A percentile compares a stretch with the other conserved stretches of the same genome.
phyloP scores from a whole-genome alignment of 352 stramenopile genomes.

The Pythium brachiatum region DNA sequence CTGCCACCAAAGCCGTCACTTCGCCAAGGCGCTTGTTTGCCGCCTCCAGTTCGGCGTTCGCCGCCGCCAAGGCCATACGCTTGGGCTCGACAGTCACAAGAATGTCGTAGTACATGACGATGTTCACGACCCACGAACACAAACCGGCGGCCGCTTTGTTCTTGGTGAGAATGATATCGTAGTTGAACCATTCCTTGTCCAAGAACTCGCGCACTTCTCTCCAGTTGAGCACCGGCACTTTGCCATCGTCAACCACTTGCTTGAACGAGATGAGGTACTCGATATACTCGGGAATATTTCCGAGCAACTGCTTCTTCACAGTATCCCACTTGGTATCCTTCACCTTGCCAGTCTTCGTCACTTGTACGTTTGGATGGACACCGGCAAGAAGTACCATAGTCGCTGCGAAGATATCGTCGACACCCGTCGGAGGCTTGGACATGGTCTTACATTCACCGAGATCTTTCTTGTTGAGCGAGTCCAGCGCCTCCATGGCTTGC shows the following conservation, averaged over 20 bases:
- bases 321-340: slow-evolving; percentile 96
- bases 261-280: slow-evolving; percentile 94
- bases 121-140: slow-evolving; percentile 95
- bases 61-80: slow-evolving; percentile 87
- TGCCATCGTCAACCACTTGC: slow-evolving; percentile 91
- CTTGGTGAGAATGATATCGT: slow-evolving; percentile 93
- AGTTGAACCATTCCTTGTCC: slow-evolving; percentile 94
- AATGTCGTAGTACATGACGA: slow-evolving; percentile 97
- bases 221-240: slow-evolving; percentile 91
- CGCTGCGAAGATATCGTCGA: slow-evolving; percentile 94
- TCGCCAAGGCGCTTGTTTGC: slow-evolving; percentile 88
- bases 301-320: slow-evolving; percentile 93
- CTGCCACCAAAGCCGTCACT: slow-evolving; percentile 89
- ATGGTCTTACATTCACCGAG: slow-evolving; percentile 96
- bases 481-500: slow-evolving; percentile 94
- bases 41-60: slow-evolving; percentile 88
- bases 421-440: slow-evolving; percentile 91
- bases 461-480: slow-evolving; percentile 97
- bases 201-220: slow-evolving; percentile 94
- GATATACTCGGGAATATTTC: slow-evolving; percentile 96
- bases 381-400: slow-evolving; percentile 94
- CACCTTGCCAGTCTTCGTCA: slow-evolving; percentile 94
- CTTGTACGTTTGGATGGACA: slow-evolving; percentile 92
- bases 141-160: slow-evolving; percentile 93
- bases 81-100: slow-evolving; percentile 94